A percentile compares a stretch with the other conserved stretches of the same genome.
These are phyloP conservation scores for Rugosomyces carneus DNA, from an alignment of 1,284 basidiomycete species.

Conservation along the genomic window DNA sequence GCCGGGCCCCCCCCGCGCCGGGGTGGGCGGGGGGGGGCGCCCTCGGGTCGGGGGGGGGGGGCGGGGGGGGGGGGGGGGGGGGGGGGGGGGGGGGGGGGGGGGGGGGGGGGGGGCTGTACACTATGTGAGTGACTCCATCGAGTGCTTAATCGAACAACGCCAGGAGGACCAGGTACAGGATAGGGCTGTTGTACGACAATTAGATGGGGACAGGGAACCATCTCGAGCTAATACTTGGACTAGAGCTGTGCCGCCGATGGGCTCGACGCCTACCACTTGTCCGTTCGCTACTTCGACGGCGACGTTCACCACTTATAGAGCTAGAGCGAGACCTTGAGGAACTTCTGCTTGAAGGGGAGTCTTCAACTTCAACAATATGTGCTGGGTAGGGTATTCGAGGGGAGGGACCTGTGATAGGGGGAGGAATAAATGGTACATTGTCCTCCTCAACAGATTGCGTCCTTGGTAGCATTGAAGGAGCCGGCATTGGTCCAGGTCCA, in stretches of 20 bases:
- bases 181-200: background rate
- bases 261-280: slow-evolving; percentile 3
- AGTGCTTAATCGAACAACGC: no score
- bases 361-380: slow-evolving; percentile 6
- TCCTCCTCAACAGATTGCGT: slow-evolving; percentile 3
- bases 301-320: background rate
- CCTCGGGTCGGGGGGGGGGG: no score
- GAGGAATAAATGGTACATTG: slow-evolving; percentile 16
- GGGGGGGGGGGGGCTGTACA: no score
- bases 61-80: no score
- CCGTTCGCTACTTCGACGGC: slow-evolving; percentile 6
- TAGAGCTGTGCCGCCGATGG: background rate
- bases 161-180: no score
- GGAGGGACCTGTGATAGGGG: slow-evolving; percentile 3
- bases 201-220: background rate
- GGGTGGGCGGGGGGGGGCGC: no score
- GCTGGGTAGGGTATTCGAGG: background rate
- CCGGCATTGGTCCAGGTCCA: slow-evolving; percentile 13
- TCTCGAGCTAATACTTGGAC: background rate
- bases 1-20: no score
- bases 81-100: no score
- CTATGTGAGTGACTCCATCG: no score
- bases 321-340: background rate
- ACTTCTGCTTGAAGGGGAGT: slow-evolving; percentile 14
- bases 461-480: slow-evolving; percentile 2